phyloP scores from a whole-genome alignment of 345 rosid species.

The Ceriops decandra region DNA sequence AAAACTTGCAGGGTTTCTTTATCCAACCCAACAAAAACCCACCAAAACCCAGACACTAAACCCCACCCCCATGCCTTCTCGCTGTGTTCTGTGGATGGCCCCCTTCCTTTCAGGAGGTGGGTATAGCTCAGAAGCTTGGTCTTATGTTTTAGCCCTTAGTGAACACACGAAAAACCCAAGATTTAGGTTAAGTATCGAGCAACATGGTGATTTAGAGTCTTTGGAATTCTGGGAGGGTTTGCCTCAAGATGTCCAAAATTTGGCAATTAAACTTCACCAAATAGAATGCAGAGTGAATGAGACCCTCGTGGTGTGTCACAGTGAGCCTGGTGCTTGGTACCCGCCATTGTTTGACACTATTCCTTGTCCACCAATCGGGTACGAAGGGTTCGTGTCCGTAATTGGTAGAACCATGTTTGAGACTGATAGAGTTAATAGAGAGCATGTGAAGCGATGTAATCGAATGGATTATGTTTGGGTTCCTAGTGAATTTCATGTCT shows the following conservation, averaged over 20 bases:
- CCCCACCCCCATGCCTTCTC: constrained; percentile 23
- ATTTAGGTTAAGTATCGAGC: constrained; percentile 58
- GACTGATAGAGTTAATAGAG: constrained; percentile 62
- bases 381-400: constrained; percentile 40
- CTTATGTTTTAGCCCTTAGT: constrained; percentile 57
- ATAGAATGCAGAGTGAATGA: constrained; percentile 49
- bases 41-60: constrained; percentile 11
- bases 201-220: constrained; percentile 73
- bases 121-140: constrained; percentile 90
- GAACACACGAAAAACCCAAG: constrained; percentile 33
- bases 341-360: constrained; percentile 75
- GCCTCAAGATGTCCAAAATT: constrained; percentile 36
- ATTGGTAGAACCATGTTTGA: constrained; percentile 94
- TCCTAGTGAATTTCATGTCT: constrained; percentile 80
- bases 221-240: constrained; percentile 69
- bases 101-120: constrained; percentile 94
- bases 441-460: constrained; percentile 63
- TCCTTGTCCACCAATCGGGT: constrained; percentile 76
- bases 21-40: constrained; percentile 15
- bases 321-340: constrained; percentile 95
- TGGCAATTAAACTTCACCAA: constrained; percentile 47
- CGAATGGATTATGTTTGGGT: constrained; percentile 81
- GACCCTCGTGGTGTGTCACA: constrained; percentile 78
- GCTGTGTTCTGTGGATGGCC: constrained; percentile 89
- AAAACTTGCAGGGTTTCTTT: constrained; percentile 21